Base-by-base conservation (phyloP, 2,329 filamentous ascomycete species). In the Cadophora malorum region DNA sequence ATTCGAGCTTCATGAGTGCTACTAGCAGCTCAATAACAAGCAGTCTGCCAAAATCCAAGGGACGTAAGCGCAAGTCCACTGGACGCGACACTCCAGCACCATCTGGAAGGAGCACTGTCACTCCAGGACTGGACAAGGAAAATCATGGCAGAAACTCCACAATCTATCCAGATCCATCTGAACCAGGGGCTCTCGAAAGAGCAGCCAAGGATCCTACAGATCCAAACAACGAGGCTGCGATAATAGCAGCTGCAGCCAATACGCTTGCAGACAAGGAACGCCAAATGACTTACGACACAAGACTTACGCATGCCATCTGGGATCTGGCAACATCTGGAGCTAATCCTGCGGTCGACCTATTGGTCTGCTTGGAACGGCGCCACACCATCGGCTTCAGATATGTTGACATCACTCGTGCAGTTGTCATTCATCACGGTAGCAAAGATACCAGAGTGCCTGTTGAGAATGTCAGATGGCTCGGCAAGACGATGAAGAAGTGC, bases 371-470 rank as follows among this genome's bases (percentile, higher is more conserved):
- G 1, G 96, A 99, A 79, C 89, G 96, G 25, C 88, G 92, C 33
- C 93, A 97, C 75, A 90, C 92, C 0, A 97, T 99, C 74, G 96
- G 96, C 0, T 99, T 99, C 81, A 89, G 94, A 61, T 99, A 99
- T 77, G 95, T 97, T 21, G 96, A 99, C 77, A 97, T 99, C 72
- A 96, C 91, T 6, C 88, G 94, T 9, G 88, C 93, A 0, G 92
- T 98, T 0, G 91, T 97, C 28, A 97, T 99, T 72, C 95, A 97
- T 76, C 96, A 99, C 78, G 96, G 96, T 47, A 93, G 89, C 76
- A 90, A 92, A 74, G 96, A 99, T 76, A 94, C 91, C 7, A 88
- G 96, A 28, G 96, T 99, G 1, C 96, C 96, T 0, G 91, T 97
- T 16, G 96, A 97, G 67, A 99, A 99, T 76, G 93, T 97, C 25